Percentiles rank a stretch among this genome's conserved stretches.
These are phyloP conservation scores for Wickerhamiella galacta DNA, from an alignment of 805 yeast species.

Conservation along the genomic window DNA sequence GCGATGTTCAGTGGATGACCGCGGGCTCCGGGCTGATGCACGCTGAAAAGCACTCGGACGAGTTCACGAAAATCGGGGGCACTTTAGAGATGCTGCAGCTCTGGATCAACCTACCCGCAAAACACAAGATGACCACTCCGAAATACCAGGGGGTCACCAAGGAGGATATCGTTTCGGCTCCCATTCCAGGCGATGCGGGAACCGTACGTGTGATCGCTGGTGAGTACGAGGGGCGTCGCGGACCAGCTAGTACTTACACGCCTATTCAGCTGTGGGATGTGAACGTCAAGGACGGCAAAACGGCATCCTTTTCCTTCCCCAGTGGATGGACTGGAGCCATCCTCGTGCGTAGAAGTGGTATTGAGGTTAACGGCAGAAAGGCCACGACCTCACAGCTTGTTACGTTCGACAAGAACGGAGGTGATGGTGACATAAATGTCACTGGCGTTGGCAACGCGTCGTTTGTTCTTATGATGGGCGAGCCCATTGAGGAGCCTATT, in stretches of 20 bases:
- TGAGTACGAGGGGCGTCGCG: slow-evolving; percentile 49
- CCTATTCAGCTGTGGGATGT: slow-evolving; percentile 62
- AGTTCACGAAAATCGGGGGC: slow-evolving; percentile 17
- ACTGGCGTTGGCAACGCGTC: slow-evolving; percentile 36
- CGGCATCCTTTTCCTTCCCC: slow-evolving; percentile 43
- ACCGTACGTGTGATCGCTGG: slow-evolving; percentile 63
- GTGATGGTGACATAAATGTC: neutral
- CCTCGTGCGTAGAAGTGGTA: slow-evolving; percentile 46
- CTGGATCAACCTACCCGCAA: slow-evolving; percentile 68
- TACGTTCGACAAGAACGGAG: neutral
- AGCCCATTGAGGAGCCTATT: slow-evolving; percentile 5
- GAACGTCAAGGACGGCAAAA: slow-evolving; percentile 46
- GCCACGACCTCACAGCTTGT: slow-evolving; percentile 2
- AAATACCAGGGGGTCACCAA: slow-evolving; percentile 58
- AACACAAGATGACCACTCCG: slow-evolving; percentile 46
- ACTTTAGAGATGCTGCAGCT: slow-evolving; percentile 57
- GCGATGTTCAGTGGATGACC: slow-evolving; percentile 84
- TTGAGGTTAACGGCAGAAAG: slow-evolving; percentile 30
- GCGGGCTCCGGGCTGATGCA: slow-evolving; percentile 81
- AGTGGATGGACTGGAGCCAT: slow-evolving; percentile 48
- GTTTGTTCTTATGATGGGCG: slow-evolving; percentile 61
- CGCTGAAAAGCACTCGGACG: slow-evolving; percentile 40
- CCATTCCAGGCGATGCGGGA: slow-evolving; percentile 42
- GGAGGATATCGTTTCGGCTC: slow-evolving; percentile 50
- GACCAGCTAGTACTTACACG: slow-evolving; percentile 61